A percentile compares a stretch with the other conserved stretches of the same genome.
Conservation (phyloP, 2,329 filamentous ascomycete genomes). For the Myriosclerotinia duriaeana region DNA sequence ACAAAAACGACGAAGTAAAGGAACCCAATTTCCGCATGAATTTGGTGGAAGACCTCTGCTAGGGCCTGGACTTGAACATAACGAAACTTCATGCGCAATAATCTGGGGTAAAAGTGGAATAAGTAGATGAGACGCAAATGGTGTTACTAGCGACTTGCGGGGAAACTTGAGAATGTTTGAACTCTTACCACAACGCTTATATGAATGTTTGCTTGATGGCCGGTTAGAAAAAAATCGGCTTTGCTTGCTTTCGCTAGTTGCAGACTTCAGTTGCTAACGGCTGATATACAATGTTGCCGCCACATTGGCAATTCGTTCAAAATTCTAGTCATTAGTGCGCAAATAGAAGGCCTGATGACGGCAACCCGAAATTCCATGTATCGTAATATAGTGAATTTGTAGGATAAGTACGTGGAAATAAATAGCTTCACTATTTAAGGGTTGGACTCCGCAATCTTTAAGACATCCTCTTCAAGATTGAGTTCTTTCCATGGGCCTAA, state of each 20-base stretch:
- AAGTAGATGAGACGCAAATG: not conserved
- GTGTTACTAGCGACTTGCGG: not conserved
- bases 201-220: not conserved
- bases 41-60: not conserved
- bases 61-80: not conserved
- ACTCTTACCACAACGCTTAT: not conserved
- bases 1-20: not conserved
- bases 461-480: conserved; percentile 34
- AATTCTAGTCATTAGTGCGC: not conserved
- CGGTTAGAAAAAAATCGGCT: not conserved
- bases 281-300: not conserved
- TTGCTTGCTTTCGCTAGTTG: not conserved
- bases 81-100: not conserved
- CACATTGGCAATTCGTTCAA: not conserved
- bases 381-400: not conserved
- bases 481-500: conserved; percentile 30
- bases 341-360: not conserved
- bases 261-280: not conserved
- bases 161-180: not conserved
- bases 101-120: conserved; percentile 2
- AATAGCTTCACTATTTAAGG: not conserved
- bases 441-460: conserved; percentile 31
- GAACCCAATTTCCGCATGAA: not conserved
- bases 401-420: not conserved
- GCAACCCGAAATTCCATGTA: no score